phyloP scores from a whole-genome alignment of 805 yeast species.

The Ogataea glucozyma region DNA sequence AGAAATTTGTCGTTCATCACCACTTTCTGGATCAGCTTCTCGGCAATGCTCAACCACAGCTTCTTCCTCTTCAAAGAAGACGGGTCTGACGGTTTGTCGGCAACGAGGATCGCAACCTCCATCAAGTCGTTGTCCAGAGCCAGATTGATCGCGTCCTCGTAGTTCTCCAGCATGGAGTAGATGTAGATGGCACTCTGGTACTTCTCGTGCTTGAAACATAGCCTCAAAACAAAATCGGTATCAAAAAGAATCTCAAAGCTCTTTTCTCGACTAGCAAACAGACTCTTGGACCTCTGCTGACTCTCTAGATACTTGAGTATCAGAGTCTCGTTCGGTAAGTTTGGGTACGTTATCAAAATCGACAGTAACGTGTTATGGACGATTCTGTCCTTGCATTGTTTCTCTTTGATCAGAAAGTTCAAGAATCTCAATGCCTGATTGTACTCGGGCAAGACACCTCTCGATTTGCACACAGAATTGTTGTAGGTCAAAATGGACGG shows the following conservation, averaged over 20 bases:
- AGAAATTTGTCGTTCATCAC: constrained; percentile 31
- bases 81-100: constrained; percentile 46
- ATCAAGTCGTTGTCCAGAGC: constrained; percentile 64
- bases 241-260: constrained; percentile 51
- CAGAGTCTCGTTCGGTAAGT: constrained; percentile 44
- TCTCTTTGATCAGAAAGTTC: constrained; percentile 50
- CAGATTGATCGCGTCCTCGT: constrained; percentile 77
- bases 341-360: constrained; percentile 55
- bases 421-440: constrained; percentile 72
- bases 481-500: constrained; percentile 78
- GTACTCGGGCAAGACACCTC: constrained; percentile 41
- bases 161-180: constrained; percentile 65
- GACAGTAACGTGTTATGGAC: constrained; percentile 74
- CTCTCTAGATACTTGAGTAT: constrained; percentile 51
- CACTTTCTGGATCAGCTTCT: constrained; percentile 44
- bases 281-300: constrained; percentile 20
- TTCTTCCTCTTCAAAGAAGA: constrained; percentile 54
- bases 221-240: constrained; percentile 69
- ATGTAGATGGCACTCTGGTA: constrained; percentile 69
- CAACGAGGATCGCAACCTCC: constrained; percentile 57
- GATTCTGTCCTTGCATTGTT: constrained; percentile 43
- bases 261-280: constrained; percentile 14
- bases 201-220: constrained; percentile 62
- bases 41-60: constrained; percentile 71
- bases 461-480: constrained; percentile 39